Evolutionary conservation across 495 filamentous ascomycete genomes (phyloP).

Genomic region (Penicillium antarcticum): DNA sequence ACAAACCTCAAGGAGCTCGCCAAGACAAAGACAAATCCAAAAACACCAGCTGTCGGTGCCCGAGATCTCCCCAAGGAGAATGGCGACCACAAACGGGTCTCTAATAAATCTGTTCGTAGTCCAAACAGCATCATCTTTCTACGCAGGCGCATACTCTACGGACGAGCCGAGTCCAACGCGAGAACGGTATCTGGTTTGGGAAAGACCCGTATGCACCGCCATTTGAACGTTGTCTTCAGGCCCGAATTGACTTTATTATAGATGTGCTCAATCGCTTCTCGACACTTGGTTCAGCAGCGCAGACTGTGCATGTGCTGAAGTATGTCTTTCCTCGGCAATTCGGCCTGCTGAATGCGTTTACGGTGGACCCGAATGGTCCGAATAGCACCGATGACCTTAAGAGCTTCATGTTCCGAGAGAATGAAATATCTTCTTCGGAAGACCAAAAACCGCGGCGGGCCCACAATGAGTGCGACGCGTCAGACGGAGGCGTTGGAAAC

Average conservation of each 20-base stretch:
- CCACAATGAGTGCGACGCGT: background rate
- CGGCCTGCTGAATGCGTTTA: conserved; percentile 88
- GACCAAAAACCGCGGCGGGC: conserved; percentile 5
- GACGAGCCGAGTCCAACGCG: conserved; percentile 65
- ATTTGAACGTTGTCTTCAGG: background rate
- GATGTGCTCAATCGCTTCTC: conserved; percentile 82
- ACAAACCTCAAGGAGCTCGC: background rate
- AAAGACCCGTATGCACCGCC: conserved; percentile 66
- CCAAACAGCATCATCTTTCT: conserved; percentile 71
- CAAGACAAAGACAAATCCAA: no score
- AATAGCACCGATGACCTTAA: conserved; percentile 70
- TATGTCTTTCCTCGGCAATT: conserved; percentile 95
- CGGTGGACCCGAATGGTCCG: conserved; percentile 55
- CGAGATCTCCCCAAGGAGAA: background rate
- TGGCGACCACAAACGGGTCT: background rate
- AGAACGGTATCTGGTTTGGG: conserved; percentile 69
- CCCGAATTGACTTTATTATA: conserved; percentile 28
- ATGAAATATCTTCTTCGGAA: conserved; percentile 61
- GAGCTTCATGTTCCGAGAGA: conserved; percentile 78
- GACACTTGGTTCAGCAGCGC: conserved; percentile 36
- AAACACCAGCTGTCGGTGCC: background rate
- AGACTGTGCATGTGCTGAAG: conserved; percentile 75
- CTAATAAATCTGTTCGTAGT: conserved; percentile 9
- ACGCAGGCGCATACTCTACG: conserved; percentile 84
- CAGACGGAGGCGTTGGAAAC: conserved; percentile 9